Percentiles rank a stretch among this genome's conserved stretches.
These are phyloP conservation scores for Pseudogymnoascus pannorum DNA, from an alignment of 2,329 filamentous ascomycete species.

Conservation along the genomic window DNA sequence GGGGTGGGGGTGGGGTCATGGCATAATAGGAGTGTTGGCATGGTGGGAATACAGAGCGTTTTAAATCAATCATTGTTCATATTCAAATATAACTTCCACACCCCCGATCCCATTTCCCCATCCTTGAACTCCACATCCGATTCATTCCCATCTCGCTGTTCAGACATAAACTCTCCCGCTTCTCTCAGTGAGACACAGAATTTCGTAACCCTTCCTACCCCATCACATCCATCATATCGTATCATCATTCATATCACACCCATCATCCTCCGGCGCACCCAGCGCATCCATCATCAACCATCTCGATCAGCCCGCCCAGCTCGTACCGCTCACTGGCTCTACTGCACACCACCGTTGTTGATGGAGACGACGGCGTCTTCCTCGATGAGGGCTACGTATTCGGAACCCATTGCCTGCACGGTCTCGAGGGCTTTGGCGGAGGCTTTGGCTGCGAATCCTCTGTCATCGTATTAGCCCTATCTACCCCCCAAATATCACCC, in stretches of 20 bases:
- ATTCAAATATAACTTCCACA: too few relatives aligned
- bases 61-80: too few relatives aligned
- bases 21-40: too few relatives aligned
- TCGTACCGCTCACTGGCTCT: slow-evolving; percentile 12
- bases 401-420: slow-evolving; percentile 54
- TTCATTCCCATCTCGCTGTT: too few relatives aligned
- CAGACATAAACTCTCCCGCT: neutral
- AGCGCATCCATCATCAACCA: neutral
- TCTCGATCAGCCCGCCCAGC: neutral
- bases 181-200: neutral
- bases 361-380: slow-evolving; percentile 64
- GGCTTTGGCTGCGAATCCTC: slow-evolving; percentile 71
- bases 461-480: slow-evolving; percentile 33
- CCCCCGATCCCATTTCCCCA: too few relatives aligned
- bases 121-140: too few relatives aligned
- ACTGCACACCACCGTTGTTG: slow-evolving; percentile 19
- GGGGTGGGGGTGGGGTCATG: too few relatives aligned
- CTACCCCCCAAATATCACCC: too few relatives aligned
- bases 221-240: neutral
- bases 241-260: neutral
- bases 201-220: too few relatives aligned
- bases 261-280: neutral
- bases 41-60: too few relatives aligned
- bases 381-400: slow-evolving; percentile 62
- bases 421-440: slow-evolving; percentile 61